phyloP scores from a whole-genome alignment of 495 filamentous ascomycete species.

The Penicillium alfredii region DNA sequence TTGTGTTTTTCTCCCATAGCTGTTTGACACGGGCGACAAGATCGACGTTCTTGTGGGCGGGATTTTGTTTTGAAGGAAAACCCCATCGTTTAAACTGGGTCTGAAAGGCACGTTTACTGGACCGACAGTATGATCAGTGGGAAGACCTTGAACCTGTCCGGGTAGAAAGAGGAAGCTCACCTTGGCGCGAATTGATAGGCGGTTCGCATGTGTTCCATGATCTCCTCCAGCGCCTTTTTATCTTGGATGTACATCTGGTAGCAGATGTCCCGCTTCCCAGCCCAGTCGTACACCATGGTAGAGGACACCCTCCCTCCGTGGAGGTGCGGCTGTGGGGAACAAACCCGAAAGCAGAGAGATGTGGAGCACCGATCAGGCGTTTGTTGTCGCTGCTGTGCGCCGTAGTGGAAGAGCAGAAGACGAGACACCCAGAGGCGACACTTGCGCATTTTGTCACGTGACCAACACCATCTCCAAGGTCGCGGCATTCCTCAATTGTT shows the following conservation, averaged over 20 bases:
- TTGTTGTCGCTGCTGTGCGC: conserved; percentile 38
- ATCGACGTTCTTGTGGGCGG: conserved; percentile 57
- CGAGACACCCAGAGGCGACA: conserved; percentile 19
- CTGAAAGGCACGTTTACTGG: conserved; percentile 68
- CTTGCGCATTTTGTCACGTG: conserved; percentile 21
- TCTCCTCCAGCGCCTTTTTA: conserved; percentile 60
- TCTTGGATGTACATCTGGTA: conserved; percentile 70
- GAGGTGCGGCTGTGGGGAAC: conserved; percentile 27
- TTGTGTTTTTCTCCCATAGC: conserved; percentile 69
- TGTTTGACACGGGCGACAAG: conserved; percentile 63
- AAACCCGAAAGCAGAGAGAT: conserved; percentile 9
- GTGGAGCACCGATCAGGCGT: conserved; percentile 27
- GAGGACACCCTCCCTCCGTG: conserved; percentile 23
- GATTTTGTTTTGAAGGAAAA: conserved; percentile 68
- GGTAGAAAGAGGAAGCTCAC: conserved; percentile 33
- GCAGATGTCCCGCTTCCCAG: conserved; percentile 60
- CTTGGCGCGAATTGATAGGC: conserved; percentile 60
- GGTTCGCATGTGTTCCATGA: conserved; percentile 56
- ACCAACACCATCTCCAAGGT: no score
- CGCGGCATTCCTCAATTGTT: no score
- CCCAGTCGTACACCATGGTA: conserved; percentile 71
- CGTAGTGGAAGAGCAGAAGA: conserved; percentile 23
- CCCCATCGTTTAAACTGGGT: conserved; percentile 70
- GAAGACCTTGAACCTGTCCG: not conserved
- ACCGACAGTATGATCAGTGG: conserved; percentile 1